Percentiles rank a stretch among this genome's conserved stretches.
Conservation (phyloP, 495 filamentous ascomycete genomes). For the Bathelium albidoporum region DNA sequence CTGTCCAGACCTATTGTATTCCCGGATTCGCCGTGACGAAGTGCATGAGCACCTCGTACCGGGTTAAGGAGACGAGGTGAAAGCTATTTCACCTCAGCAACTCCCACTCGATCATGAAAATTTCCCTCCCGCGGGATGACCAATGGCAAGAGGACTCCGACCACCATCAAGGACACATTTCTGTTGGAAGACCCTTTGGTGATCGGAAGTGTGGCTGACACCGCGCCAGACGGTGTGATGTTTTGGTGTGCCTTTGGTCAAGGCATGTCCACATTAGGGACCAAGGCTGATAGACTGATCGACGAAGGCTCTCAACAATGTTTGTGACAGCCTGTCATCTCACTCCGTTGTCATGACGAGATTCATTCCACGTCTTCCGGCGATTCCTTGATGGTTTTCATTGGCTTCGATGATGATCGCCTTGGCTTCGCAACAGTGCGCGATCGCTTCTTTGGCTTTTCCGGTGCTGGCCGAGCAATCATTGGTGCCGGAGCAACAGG, state of each 20-base stretch:
- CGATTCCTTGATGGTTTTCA: conserved; percentile 25
- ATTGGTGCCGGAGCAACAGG: conserved; percentile 16
- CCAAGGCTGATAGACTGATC: not conserved
- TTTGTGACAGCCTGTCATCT: not conserved
- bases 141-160: not conserved
- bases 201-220: not conserved
- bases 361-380: conserved; percentile 20
- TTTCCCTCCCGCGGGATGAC: not conserved
- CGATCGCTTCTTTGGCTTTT: conserved; percentile 25
- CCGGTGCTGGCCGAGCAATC: conserved; percentile 8
- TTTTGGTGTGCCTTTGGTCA: not conserved
- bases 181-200: not conserved
- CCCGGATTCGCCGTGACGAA: not conserved
- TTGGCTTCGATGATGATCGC: conserved; percentile 24
- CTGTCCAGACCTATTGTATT: not conserved
- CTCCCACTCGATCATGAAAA: not conserved
- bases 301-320: not conserved
- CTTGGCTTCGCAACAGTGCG: conserved; percentile 22
- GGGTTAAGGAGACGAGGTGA: not conserved
- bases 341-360: conserved; percentile 3
- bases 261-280: not conserved
- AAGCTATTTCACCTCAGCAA: not conserved
- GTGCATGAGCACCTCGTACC: not conserved
- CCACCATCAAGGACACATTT: not conserved
- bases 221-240: not conserved